phyloP scores from a whole-genome alignment of 2,329 filamentous ascomycete genomes.

The Cryphonectria naterciae region DNA sequence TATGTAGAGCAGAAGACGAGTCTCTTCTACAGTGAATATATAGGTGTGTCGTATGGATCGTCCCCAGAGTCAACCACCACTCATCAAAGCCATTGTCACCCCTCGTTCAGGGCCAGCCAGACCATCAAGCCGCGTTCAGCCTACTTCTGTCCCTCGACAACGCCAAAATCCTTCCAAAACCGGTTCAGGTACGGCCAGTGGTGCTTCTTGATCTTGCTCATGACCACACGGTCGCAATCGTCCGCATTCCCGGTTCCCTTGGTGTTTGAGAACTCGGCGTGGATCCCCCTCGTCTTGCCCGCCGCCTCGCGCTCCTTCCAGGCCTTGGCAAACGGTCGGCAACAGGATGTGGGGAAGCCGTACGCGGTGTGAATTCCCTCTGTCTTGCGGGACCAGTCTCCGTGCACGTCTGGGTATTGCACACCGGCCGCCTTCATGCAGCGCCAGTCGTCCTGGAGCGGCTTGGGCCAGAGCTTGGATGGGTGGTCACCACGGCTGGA shows the following conservation, averaged over 20 bases:
- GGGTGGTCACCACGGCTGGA: not conserved
- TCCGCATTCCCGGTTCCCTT: not conserved
- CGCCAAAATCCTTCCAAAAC: constrained; percentile 2
- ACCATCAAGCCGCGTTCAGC: not conserved
- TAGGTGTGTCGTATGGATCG: not conserved
- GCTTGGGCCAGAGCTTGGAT: constrained; percentile 2
- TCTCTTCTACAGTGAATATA: no score
- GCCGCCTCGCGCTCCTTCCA: not conserved
- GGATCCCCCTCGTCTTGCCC: constrained; percentile 4
- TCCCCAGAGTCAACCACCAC: not conserved
- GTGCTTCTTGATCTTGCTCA: constrained; percentile 3
- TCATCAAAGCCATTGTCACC: not conserved
- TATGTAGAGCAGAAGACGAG: not conserved
- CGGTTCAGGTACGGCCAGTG: constrained; percentile 6
- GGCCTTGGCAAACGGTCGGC: not conserved
- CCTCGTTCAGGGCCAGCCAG: not conserved
- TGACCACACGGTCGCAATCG: not conserved
- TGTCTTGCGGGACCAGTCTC: not conserved
- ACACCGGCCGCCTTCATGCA: constrained; percentile 1
- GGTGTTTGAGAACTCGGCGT: constrained; percentile 6
- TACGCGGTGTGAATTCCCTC: constrained; percentile 1
- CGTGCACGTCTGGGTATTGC: not conserved
- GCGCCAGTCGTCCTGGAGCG: constrained; percentile 3
- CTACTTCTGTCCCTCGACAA: not conserved
- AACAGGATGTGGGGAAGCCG: not conserved